Base-by-base conservation (phyloP, 768 basidiomycete species). In the Coprinopsis sp. region DNA sequence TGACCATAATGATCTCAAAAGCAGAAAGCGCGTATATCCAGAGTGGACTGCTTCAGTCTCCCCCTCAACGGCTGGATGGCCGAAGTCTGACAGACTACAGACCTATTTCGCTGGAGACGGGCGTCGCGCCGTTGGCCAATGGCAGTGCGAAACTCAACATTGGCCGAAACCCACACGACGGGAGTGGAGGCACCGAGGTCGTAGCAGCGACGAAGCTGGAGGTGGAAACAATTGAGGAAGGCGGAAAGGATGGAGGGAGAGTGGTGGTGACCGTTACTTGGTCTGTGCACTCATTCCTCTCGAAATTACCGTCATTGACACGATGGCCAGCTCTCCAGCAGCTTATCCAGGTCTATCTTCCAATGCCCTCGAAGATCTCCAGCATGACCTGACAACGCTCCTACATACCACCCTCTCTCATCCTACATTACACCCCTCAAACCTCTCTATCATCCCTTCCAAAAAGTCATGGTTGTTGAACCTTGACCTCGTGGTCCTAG, bases 1-100 rank as follows among this genome's bases (percentile, higher is more conserved):
- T n/a, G n/a, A n/a, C n/a, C n/a, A n/a, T n/a, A n/a, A n/a, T n/a
- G 16, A 63, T 83, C 44, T 91, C 89, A 33, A 91, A 91, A 54
- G 78, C 89, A 0, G 90, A 92, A 66, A 78, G 78, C 54, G 78
- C 88, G 3, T 91, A 85, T 57, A 82, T 89, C 25, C 78, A 80
- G 52, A 62, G 79, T 7, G 83, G 87, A 0, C 69, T 91, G 4
- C 69, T 77, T 16, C 71, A 77, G 1, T 60, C 64, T 37, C 72
- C 77, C 2, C 79, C 89, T 1, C 66, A 81, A n/a, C 84, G 91
- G 41, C 72, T 78, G 3, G 91, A 94, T 60, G 90, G 90, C 1
- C 84, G 91, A 16, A 57, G 68, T 5, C 69, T 86, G 0, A 63
- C 72, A 28, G 83, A 87, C 52, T 92, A 77, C 55, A 74, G 91